Conservation (phyloP, 371 early-diverging fungal species). For the Synchytrium microbalum region DNA sequence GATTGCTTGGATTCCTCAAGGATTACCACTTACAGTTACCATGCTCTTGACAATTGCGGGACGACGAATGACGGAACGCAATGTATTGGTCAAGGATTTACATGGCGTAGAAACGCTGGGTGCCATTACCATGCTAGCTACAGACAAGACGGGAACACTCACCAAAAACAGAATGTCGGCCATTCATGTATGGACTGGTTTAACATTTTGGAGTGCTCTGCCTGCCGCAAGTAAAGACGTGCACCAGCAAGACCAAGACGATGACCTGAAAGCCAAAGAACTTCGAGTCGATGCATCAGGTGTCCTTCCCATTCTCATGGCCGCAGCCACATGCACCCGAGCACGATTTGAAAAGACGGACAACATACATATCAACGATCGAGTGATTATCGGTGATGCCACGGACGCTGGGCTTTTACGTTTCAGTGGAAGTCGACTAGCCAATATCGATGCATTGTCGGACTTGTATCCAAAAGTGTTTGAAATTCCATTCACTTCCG, state of each 20-base stretch:
- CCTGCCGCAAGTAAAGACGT: background rate
- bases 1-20: slow-evolving; percentile 47
- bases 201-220: slow-evolving; percentile 17
- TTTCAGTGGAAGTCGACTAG: slow-evolving; percentile 31
- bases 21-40: slow-evolving; percentile 41
- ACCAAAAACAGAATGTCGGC: slow-evolving; percentile 44
- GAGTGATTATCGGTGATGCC: slow-evolving; percentile 38
- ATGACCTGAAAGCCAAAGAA: slow-evolving; percentile 1
- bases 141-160: slow-evolving; percentile 52
- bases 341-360: slow-evolving; percentile 4
- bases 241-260: slow-evolving; percentile 18
- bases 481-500: slow-evolving; percentile 43
- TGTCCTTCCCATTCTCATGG: slow-evolving; percentile 35
- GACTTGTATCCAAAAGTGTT: slow-evolving; percentile 41
- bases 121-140: slow-evolving; percentile 43
- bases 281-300: slow-evolving; percentile 31
- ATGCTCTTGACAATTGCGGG: slow-evolving; percentile 42
- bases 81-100: slow-evolving; percentile 47
- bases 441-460: slow-evolving; percentile 35
- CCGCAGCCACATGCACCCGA: slow-evolving; percentile 38
- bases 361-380: background rate
- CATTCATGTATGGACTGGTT: slow-evolving; percentile 32
- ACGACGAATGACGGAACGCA: slow-evolving; percentile 35
- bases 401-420: slow-evolving; percentile 44
- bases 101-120: slow-evolving; percentile 50